phyloP scores from a whole-genome alignment of 305 asterid genomes.

The Fraxinus sp. region DNA sequence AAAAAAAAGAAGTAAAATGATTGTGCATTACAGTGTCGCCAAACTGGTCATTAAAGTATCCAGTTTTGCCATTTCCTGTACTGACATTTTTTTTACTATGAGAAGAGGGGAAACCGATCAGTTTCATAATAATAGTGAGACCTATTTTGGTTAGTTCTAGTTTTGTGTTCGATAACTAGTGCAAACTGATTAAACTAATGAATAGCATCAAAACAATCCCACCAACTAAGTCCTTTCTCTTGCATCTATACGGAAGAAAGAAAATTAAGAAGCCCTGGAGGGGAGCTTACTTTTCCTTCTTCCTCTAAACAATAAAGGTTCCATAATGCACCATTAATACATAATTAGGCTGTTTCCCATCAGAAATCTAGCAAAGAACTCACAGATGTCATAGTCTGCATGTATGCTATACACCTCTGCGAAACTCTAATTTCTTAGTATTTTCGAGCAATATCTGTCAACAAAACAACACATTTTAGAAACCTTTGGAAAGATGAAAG shows the following conservation, averaged over 20 bases:
- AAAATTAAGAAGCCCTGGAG: neutral
- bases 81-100: neutral
- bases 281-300: neutral
- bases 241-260: neutral
- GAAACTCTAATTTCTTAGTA: conserved; percentile 72
- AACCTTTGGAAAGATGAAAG: neutral
- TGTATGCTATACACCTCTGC: conserved; percentile 52
- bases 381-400: neutral
- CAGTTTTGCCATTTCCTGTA: neutral
- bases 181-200: neutral
- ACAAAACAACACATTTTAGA: conserved; percentile 15
- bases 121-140: neutral
- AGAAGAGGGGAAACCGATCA: neutral
- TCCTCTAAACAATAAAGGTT: neutral
- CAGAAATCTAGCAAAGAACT: neutral
- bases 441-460: conserved; percentile 69
- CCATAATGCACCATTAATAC: neutral
- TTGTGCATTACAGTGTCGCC: neutral
- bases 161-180: neutral
- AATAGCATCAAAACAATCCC: neutral
- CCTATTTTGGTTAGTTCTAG: neutral
- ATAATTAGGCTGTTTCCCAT: neutral
- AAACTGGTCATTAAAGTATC: neutral
- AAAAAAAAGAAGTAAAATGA: neutral
- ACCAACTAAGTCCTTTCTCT: neutral